These are phyloP conservation scores for Skeletonema costatum DNA, from an alignment of 108 stramenopile genomes.

Conservation along the genomic window DNA sequence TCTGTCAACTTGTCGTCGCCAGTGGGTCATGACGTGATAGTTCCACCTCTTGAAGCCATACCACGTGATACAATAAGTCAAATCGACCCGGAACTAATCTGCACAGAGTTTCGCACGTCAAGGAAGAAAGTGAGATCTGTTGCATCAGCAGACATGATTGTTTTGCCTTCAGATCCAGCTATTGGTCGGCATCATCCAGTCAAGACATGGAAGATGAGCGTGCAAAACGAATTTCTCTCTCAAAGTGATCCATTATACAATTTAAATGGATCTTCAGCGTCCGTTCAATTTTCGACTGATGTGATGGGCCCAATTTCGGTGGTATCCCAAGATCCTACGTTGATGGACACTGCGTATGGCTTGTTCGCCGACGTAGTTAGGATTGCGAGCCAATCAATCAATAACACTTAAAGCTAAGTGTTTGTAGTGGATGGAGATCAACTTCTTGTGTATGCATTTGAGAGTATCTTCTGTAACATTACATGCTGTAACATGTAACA, in stretches of 20 bases:
- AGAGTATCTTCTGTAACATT: too few relatives aligned
- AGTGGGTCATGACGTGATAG: not conserved
- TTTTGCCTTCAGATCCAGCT: not conserved
- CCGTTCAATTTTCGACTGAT: slow-evolving; percentile 32
- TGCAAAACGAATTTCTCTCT: slow-evolving; percentile 8
- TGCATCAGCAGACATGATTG: slow-evolving; percentile 17
- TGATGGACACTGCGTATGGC: slow-evolving; percentile 45
- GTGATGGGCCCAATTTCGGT: slow-evolving; percentile 32
- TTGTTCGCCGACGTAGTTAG: slow-evolving; percentile 42
- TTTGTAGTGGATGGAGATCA: not conserved
- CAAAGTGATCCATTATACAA: slow-evolving; percentile 36
- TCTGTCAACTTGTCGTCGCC: not conserved
- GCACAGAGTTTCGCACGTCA: slow-evolving; percentile 6
- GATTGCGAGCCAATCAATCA: slow-evolving; percentile 13
- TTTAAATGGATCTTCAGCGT: slow-evolving; percentile 20
- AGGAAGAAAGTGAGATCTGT: slow-evolving; percentile 35
- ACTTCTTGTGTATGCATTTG: too few relatives aligned
- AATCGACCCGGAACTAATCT: slow-evolving; percentile 18
- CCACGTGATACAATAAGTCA: slow-evolving; percentile 28
- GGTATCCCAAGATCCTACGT: slow-evolving; percentile 28
- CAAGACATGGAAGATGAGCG: slow-evolving; percentile 29
- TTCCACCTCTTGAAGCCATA: slow-evolving; percentile 35
- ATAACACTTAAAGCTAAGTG: not conserved
- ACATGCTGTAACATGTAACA: too few relatives aligned
- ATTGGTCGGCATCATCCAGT: not conserved